Conservation (phyloP, 441 rosid genomes). For the Macaranga tanarius region DNA sequence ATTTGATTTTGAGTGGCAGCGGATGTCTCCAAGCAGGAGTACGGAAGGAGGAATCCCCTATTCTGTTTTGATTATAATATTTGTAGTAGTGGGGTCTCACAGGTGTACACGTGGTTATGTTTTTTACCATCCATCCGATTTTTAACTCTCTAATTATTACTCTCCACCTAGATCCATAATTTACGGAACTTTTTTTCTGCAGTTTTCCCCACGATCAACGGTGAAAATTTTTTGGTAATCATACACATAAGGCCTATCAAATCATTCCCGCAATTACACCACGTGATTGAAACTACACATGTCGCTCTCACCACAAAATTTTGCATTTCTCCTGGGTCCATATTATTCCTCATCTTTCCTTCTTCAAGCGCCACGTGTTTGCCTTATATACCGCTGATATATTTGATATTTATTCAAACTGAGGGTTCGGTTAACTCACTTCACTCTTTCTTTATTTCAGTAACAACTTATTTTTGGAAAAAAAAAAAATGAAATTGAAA, state of each 20-base stretch:
- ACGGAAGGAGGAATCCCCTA: slow-evolving; percentile 23
- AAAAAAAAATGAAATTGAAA: too few relatives aligned
- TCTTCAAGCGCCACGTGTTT: neutral
- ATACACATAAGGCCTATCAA: neutral
- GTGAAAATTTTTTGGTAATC: slow-evolving; percentile 14
- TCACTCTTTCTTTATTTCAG: too few relatives aligned
- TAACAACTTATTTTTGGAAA: too few relatives aligned
- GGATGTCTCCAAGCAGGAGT: slow-evolving; percentile 30
- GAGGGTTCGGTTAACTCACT: too few relatives aligned
- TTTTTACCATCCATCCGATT: slow-evolving; percentile 25
- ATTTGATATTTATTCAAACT: too few relatives aligned
- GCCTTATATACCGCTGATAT: neutral
- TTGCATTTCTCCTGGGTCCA: neutral
- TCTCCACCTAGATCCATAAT: slow-evolving; percentile 30
- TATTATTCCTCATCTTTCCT: neutral
- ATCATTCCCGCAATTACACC: neutral
- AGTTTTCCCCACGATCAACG: slow-evolving; percentile 25
- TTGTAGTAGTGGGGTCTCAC: slow-evolving; percentile 13
- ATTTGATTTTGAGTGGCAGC: slow-evolving; percentile 20
- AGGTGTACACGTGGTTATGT: slow-evolving; percentile 43
- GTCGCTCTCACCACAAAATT: neutral
- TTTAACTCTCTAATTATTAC: slow-evolving; percentile 8
- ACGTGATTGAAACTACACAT: neutral
- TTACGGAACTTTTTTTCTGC: slow-evolving; percentile 20
- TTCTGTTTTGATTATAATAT: slow-evolving; percentile 16